phyloP scores from a whole-genome alignment of 2,329 filamentous ascomycete species.

The Pseudogymnoascus sp. region DNA sequence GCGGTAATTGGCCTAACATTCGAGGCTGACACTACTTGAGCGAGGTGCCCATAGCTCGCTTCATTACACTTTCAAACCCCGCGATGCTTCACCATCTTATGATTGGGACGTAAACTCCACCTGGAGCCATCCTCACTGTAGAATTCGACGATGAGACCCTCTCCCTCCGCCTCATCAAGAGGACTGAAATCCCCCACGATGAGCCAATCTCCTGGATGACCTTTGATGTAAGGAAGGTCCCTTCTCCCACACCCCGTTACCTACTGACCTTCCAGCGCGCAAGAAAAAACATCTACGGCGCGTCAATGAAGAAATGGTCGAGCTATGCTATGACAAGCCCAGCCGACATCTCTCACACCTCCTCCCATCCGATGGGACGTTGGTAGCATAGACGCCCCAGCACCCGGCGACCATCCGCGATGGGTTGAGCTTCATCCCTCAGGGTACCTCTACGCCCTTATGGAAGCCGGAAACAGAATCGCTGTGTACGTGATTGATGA shows the following conservation, averaged over 20 bases:
- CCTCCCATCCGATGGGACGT: slow-evolving; percentile 65
- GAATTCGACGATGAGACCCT: slow-evolving; percentile 76
- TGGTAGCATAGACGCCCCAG: slow-evolving; percentile 63
- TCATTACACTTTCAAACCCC: background rate
- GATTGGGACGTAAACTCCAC: slow-evolving; percentile 85
- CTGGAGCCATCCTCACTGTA: slow-evolving; percentile 82
- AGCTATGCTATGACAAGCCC: slow-evolving; percentile 70
- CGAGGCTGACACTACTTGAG: background rate
- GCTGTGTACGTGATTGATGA: slow-evolving; percentile 75
- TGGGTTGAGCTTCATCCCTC: slow-evolving; percentile 80
- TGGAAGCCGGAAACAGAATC: slow-evolving; percentile 78
- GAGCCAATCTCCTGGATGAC: slow-evolving; percentile 94
- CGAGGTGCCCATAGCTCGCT: no score
- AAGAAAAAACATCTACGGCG: slow-evolving; percentile 78
- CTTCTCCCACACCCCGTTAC: background rate
- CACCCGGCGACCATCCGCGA: slow-evolving; percentile 66
- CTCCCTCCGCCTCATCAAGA: slow-evolving; percentile 66
- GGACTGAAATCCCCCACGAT: slow-evolving; percentile 69
- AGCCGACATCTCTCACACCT: slow-evolving; percentile 65
- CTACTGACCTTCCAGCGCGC: slow-evolving; percentile 47
- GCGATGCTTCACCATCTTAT: slow-evolving; percentile 82
- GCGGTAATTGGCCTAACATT: background rate
- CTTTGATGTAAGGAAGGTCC: slow-evolving; percentile 74
- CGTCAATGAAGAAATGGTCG: slow-evolving; percentile 89
- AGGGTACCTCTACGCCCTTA: slow-evolving; percentile 76